Conservation (phyloP, 1,284 basidiomycete genomes). For the Ustilago loliicola region DNA sequence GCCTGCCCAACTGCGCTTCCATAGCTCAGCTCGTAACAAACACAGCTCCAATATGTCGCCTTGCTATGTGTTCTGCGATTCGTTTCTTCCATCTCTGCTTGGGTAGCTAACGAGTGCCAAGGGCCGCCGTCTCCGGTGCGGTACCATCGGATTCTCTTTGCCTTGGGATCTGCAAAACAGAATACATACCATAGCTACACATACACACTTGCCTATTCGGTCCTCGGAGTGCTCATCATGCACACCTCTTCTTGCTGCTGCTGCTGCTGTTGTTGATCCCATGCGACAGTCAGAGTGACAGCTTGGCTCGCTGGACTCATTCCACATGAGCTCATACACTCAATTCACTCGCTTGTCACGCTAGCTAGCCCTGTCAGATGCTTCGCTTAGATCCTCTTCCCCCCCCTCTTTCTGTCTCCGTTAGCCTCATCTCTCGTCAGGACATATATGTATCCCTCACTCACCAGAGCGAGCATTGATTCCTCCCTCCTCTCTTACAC, state of each 20-base stretch:
- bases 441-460: constrained; percentile 15
- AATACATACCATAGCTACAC: neutral
- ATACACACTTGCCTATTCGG: constrained; percentile 13
- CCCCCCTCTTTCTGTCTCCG: neutral
- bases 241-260: neutral
- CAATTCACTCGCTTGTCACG: constrained; percentile 1
- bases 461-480: neutral
- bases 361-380: constrained; percentile 3
- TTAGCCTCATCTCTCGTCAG: neutral
- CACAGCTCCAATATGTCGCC: neutral
- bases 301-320: constrained; percentile 7
- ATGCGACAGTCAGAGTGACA: constrained; percentile 1
- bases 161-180: constrained; percentile 1
- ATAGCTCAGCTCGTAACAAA: constrained; percentile 1
- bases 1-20: constrained; percentile 2
- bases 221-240: constrained; percentile 7
- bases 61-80: neutral
- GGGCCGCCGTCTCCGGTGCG: constrained; percentile 7
- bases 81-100: neutral
- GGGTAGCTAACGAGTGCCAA: neutral
- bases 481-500: constrained; percentile 5
- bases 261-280: neutral
- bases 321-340: too few species aligned
- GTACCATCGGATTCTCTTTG: neutral
- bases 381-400: constrained; percentile 7